Percentiles rank a stretch among this genome's conserved stretches.
phyloP scores from a whole-genome alignment of 179 eudicot genomes.

The Beta corolliflora region DNA sequence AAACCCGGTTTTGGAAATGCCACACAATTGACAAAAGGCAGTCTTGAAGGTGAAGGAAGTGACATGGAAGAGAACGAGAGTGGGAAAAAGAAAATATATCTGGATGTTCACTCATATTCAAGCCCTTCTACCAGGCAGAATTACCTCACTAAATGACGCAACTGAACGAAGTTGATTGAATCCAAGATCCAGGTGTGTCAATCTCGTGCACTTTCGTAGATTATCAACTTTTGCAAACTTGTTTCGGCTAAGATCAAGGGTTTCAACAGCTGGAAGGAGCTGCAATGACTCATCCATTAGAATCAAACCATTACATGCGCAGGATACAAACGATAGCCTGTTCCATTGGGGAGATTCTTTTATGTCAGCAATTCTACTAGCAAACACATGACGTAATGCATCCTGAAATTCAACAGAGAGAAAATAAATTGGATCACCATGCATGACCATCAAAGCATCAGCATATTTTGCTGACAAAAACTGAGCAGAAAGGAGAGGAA shows the following conservation, averaged over 20 bases:
- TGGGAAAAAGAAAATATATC: not conserved
- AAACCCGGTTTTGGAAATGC: not conserved
- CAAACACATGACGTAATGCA: slow-evolving; percentile 91
- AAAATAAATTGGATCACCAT: not conserved
- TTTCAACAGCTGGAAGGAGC: slow-evolving; percentile 88
- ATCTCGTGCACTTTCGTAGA: slow-evolving; percentile 70
- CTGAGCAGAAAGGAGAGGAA: not conserved
- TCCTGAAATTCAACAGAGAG: slow-evolving; percentile 49
- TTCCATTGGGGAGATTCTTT: slow-evolving; percentile 86
- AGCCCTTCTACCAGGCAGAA: slow-evolving; percentile 20
- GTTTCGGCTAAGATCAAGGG: slow-evolving; percentile 93
- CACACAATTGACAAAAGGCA: not conserved
- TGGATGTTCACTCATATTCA: not conserved
- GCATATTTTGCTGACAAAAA: not conserved
- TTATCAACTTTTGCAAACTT: slow-evolving; percentile 89
- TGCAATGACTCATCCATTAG: slow-evolving; percentile 96
- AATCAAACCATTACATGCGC: slow-evolving; percentile 82
- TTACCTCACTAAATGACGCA: slow-evolving; percentile 73
- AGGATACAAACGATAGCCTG: slow-evolving; percentile 80
- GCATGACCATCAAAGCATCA: not conserved
- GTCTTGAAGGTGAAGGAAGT: not conserved
- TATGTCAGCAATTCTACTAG: slow-evolving; percentile 89
- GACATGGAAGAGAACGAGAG: not conserved
- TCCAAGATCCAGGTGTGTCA: slow-evolving; percentile 90
- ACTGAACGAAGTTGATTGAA: slow-evolving; percentile 86